A percentile compares a stretch with the other conserved stretches of the same genome.
These are phyloP conservation scores for Atkinsonella hypoxylon DNA, from an alignment of 2,329 filamentous ascomycete genomes.

Conservation along the genomic window DNA sequence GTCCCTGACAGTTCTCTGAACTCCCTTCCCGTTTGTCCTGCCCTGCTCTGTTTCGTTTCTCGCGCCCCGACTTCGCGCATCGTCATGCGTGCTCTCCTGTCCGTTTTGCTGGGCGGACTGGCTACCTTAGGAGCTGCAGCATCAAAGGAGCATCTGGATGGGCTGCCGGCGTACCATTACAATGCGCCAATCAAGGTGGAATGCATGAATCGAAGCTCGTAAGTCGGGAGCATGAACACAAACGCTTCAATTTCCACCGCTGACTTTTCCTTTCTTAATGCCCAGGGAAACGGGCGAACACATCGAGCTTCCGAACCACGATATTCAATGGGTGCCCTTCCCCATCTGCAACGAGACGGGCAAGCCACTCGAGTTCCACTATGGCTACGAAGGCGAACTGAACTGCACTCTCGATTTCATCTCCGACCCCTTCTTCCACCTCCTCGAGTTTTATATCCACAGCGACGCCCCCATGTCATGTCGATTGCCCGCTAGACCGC, in stretches of 20 bases:
- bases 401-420: constrained; percentile 76
- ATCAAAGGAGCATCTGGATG: constrained; percentile 21
- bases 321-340: constrained; percentile 88
- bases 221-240: not conserved
- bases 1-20: too few relatives aligned
- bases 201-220: constrained; percentile 66
- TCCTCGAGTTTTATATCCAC: constrained; percentile 96
- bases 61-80: not conserved
- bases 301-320: constrained; percentile 66
- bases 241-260: not conserved
- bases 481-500: constrained; percentile 70
- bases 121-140: constrained; percentile 13
- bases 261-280: too few relatives aligned
- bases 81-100: constrained; percentile 2
- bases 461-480: constrained; percentile 88
- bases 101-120: not conserved
- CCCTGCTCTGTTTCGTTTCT: not conserved
- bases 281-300: constrained; percentile 77
- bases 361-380: constrained; percentile 70
- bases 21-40: not conserved
- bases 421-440: constrained; percentile 70
- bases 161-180: constrained; percentile 51
- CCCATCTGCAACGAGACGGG: constrained; percentile 80
- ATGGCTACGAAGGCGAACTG: constrained; percentile 69
- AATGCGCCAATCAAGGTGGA: constrained; percentile 56